Base-by-base conservation (phyloP, 352 stramenopile genomes). In the Pythium guiyangense region DNA sequence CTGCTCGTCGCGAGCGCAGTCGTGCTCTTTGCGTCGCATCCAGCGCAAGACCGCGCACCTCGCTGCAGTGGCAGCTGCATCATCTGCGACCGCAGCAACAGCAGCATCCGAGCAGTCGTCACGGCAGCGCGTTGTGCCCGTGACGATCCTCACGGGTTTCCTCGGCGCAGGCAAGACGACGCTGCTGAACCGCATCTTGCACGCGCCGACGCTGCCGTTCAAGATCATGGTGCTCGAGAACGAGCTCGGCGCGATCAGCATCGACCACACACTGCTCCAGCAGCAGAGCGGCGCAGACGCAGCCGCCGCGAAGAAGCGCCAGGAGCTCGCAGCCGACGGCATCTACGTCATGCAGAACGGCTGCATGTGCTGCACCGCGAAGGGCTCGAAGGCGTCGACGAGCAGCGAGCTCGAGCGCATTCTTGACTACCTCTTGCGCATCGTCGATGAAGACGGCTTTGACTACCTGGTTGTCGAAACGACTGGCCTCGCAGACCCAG, bases 261-360 rank as follows among this genome's bases (percentile, higher is more conserved):
- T 92, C 49, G 82, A 92, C 63, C 77, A 92, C 54, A 57, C 71
- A 6, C 59, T 92, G 49, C 54, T 89, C 1, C 20, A 26, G 6
- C 66, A 45, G 25, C 6, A 46, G 8, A 39, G 10, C 14, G 20
- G 25, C 31, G 8, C 29, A 9, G 31, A 39, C 44, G 10, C 22
- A 18, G 44, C 22, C 1, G 25, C 14, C 1, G n/a, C 9, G 4
- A 25, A 25, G 5, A 17, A 35, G 20, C 48, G 46, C 46, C 15
- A 31, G 11, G 54, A 60, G 39, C 45, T 71, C 4, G 63, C 79
- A 12, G 53, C 65, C 4, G 79, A 89, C 62, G 96, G 98, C 57
- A 90, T 99, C 49, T 96, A 98, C 55, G 96, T 96, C 35, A 96
- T 99, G 77, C 86, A 98, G 73, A 99, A 99, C 71, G 96, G 96